Conservation (phyloP, 2,329 filamentous ascomycete genomes). For the Claviceps pazoutovae region DNA sequence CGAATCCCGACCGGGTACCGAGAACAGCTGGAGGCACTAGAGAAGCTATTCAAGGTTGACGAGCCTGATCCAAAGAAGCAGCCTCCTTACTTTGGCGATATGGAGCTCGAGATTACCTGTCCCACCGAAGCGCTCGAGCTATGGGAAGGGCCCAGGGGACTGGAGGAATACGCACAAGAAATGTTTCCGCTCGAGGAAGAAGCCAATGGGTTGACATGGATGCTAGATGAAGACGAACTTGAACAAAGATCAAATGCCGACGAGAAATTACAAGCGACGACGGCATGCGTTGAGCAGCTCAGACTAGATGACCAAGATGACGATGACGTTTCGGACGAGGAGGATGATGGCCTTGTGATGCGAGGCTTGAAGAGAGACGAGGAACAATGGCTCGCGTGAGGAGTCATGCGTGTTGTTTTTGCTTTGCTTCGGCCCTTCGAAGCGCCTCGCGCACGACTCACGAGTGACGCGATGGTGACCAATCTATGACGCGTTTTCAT, state of each 20-base stretch:
- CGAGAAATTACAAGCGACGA: conserved; percentile 21
- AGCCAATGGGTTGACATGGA: conserved; percentile 89
- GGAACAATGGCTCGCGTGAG: conserved; percentile 43
- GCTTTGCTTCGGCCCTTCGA: background rate
- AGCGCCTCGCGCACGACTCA: too few relatives aligned
- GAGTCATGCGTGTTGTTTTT: background rate
- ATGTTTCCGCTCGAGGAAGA: conserved; percentile 91
- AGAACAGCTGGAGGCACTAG: conserved; percentile 64
- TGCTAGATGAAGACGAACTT: conserved; percentile 46
- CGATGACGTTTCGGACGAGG: conserved; percentile 31
- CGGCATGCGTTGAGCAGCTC: conserved; percentile 24
- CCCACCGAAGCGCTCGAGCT: conserved; percentile 65
- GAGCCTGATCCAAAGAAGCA: conserved; percentile 40
- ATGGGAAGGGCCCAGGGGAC: conserved; percentile 81
- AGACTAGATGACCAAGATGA: conserved; percentile 28
- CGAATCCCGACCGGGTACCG: conserved; percentile 79
- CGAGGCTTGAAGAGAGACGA: conserved; percentile 41
- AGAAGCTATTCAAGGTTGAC: conserved; percentile 41
- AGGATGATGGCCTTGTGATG: conserved; percentile 46
- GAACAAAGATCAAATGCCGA: conserved; percentile 16
- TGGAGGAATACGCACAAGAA: conserved; percentile 90
- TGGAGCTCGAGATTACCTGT: conserved; percentile 44
- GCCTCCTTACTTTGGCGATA: conserved; percentile 49
- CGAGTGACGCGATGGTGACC: too few relatives aligned
- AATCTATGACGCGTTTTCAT: too few relatives aligned